Evolutionary conservation across 2,329 filamentous ascomycete species (phyloP).

Genomic region (Fusarium concolor): DNA sequence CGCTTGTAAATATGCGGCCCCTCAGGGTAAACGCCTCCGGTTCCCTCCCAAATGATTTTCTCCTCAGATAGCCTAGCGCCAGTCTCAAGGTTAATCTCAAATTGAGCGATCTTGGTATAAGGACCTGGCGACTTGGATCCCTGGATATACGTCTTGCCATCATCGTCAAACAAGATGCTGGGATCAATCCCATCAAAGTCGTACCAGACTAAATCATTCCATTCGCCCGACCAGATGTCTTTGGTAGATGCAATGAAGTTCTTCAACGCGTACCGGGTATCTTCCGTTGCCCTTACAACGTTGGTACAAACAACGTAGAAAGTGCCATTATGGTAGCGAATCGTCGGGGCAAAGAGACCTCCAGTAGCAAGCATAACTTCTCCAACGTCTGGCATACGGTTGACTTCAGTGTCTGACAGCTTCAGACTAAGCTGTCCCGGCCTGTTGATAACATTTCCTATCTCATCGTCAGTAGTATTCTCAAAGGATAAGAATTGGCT

Average conservation of each 20-base stretch:
- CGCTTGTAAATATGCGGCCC: constrained; percentile 20
- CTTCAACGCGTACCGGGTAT: neutral
- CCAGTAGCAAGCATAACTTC: constrained; percentile 9
- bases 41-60: constrained; percentile 13
- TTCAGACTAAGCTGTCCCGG: neutral
- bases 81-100: constrained; percentile 9
- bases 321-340: neutral
- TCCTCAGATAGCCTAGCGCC: neutral
- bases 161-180: constrained; percentile 7
- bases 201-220: constrained; percentile 15
- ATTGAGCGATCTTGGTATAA: neutral
- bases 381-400: constrained; percentile 1
- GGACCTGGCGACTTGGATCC: constrained; percentile 11
- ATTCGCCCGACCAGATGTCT: constrained; percentile 15
- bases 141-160: constrained; percentile 9
- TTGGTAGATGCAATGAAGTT: constrained; percentile 7
- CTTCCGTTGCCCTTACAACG: neutral
- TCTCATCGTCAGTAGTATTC: accelerated
- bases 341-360: constrained; percentile 9
- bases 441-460: constrained; percentile 14
- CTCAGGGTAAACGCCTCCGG: neutral
- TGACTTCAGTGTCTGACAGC: constrained; percentile 1
- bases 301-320: constrained; percentile 24
- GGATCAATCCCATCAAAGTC: constrained; percentile 15
- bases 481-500: accelerated